A percentile compares a stretch with the other conserved stretches of the same genome.
These are phyloP conservation scores for Sporothrix brasiliensis DNA, from an alignment of 2,329 filamentous ascomycete genomes.

Conservation along the genomic window DNA sequence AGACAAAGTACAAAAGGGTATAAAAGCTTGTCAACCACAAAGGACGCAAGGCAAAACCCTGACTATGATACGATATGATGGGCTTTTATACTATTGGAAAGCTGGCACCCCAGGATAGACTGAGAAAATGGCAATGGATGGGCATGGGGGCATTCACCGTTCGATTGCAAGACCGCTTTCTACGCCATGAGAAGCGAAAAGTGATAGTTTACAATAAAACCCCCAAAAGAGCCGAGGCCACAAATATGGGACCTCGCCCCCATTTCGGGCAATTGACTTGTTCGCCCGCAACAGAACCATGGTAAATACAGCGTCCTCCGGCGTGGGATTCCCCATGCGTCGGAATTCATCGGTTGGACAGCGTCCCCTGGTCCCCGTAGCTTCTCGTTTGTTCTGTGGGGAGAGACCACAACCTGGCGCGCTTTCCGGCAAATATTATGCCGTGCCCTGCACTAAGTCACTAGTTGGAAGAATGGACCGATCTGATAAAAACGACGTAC, in stretches of 20 bases:
- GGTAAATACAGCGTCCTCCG: conserved; percentile 5
- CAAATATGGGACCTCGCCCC: neutral
- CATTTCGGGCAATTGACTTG: neutral
- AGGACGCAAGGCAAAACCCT: neutral
- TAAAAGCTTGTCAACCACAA: neutral
- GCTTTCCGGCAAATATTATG: neutral
- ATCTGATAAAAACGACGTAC: too few species aligned
- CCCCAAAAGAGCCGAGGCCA: neutral
- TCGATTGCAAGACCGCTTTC: neutral
- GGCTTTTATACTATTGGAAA: neutral
- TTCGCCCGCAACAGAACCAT: neutral
- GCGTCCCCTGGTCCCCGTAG: too few species aligned
- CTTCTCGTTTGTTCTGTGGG: neutral
- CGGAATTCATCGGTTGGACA: neutral
- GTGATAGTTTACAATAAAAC: too few species aligned
- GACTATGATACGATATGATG: conserved; percentile 7
- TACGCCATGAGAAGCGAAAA: neutral
- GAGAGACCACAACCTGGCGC: conserved; percentile 21
- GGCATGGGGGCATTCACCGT: neutral
- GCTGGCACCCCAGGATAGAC: neutral
- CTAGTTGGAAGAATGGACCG: too few species aligned
- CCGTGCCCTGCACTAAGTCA: neutral
- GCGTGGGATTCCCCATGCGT: neutral
- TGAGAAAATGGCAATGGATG: neutral
- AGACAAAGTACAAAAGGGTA: too few species aligned